Evolutionary conservation across 495 filamentous ascomycete species (phyloP).

Genomic region (Penicillium lagena): DNA sequence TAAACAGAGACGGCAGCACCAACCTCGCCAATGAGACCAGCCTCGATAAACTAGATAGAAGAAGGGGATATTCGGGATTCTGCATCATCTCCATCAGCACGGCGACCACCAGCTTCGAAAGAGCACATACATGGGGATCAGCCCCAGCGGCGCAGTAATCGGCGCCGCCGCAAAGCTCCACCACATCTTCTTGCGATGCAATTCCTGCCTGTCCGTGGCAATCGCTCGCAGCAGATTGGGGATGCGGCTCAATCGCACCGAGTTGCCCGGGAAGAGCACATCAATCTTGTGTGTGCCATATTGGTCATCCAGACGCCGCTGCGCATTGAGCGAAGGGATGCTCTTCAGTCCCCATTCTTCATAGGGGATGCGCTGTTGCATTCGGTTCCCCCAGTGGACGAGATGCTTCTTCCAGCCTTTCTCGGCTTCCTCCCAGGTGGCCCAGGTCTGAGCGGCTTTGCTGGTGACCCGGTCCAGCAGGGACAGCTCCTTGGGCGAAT

Average conservation of each 20-base stretch:
- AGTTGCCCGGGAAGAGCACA: conserved; percentile 67
- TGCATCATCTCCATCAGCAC: conserved; percentile 20
- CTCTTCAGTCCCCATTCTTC: conserved; percentile 98
- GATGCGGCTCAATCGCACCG: conserved; percentile 58
- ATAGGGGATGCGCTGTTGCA: conserved; percentile 81
- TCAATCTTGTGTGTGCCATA: conserved; percentile 62
- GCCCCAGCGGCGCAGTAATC: conserved; percentile 69
- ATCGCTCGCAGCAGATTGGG: conserved; percentile 54
- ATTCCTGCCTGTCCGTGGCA: conserved; percentile 66
- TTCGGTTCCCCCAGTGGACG: conserved; percentile 77
- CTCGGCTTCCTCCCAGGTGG: conserved; percentile 77
- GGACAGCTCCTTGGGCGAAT: conserved; percentile 42
- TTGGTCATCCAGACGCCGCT: conserved; percentile 54
- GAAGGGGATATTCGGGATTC: conserved; percentile 93
- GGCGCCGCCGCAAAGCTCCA: conserved; percentile 81
- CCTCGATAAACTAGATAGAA: conserved; percentile 87
- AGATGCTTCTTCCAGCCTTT: conserved; percentile 81
- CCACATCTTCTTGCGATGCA: conserved; percentile 69
- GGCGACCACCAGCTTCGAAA: not conserved
- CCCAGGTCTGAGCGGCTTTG: conserved; percentile 71
- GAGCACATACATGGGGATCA: conserved; percentile 73
- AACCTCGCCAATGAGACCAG: conserved; percentile 63
- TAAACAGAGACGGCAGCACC: conserved; percentile 7
- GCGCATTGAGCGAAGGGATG: conserved; percentile 73
- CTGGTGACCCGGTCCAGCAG: conserved; percentile 56